phyloP scores from a whole-genome alignment of 192 early-diverging fungal genomes.

The Podila horticola region DNA sequence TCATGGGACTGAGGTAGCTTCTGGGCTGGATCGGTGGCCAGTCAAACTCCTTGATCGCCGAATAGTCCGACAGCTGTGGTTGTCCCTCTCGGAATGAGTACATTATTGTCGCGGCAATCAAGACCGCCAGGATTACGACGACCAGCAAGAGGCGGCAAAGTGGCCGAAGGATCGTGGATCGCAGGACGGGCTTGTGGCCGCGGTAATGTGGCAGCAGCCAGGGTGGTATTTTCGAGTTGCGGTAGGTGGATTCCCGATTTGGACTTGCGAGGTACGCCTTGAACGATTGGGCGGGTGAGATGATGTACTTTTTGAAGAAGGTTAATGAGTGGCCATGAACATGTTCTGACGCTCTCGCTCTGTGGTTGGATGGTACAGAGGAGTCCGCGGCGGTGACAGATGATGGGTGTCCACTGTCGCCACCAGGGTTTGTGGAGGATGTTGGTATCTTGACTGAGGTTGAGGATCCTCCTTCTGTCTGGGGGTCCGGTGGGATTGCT shows the following conservation, averaged over 20 bases:
- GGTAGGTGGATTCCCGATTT: slow-evolving; percentile 7
- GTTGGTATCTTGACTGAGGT: neutral
- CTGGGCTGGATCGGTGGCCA: slow-evolving; percentile 59
- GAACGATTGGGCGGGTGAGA: slow-evolving; percentile 14
- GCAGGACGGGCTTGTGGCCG: slow-evolving; percentile 2
- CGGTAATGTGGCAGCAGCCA: slow-evolving; percentile 35
- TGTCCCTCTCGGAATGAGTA: slow-evolving; percentile 27
- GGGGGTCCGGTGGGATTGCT: neutral
- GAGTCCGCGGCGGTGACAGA: too few relatives aligned
- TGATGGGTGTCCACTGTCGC: neutral
- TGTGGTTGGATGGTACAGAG: neutral
- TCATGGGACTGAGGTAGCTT: slow-evolving; percentile 57
- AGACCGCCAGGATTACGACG: slow-evolving; percentile 10
- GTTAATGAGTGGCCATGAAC: slow-evolving; percentile 1
- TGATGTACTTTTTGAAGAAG: slow-evolving; percentile 15
- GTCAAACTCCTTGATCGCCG: slow-evolving; percentile 46
- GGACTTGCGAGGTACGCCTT: slow-evolving; percentile 7
- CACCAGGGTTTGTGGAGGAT: neutral
- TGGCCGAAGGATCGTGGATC: slow-evolving; percentile 21
- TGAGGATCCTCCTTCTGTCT: neutral
- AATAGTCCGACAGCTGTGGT: slow-evolving; percentile 48
- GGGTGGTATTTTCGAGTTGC: slow-evolving; percentile 15
- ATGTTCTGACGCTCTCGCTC: neutral
- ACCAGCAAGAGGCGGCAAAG: slow-evolving; percentile 17
- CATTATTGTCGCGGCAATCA: slow-evolving; percentile 28